Percentiles rank a stretch among this genome's conserved stretches.
These are phyloP conservation scores for Pyrus communis DNA, from an alignment of 306 rosid genomes.

Conservation along the genomic window DNA sequence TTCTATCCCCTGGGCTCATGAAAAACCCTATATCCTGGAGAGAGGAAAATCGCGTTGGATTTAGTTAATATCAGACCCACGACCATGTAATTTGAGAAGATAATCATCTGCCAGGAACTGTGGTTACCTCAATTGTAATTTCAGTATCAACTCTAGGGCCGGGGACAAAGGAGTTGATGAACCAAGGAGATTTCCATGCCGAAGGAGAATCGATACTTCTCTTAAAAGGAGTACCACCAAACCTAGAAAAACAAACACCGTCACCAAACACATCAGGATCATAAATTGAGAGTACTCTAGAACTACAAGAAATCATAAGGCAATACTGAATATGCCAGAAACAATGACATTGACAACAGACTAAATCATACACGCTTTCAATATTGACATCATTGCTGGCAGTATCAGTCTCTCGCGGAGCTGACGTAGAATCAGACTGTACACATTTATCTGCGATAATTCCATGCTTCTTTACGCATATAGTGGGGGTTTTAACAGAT, in stretches of 20 bases:
- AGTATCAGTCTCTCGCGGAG: conserved; percentile 36
- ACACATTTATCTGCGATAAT: conserved; percentile 31
- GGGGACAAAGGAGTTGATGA: conserved; percentile 58
- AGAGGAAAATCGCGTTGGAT: background rate
- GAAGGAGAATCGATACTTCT: conserved; percentile 96
- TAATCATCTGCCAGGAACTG: conserved; percentile 2
- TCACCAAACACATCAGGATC: conserved; percentile 21
- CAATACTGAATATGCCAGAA: background rate
- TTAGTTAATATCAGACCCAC: background rate
- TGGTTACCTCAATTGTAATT: conserved; percentile 81
- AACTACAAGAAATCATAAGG: background rate
- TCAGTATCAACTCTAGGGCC: conserved; percentile 78
- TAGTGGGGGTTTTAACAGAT: conserved; percentile 39
- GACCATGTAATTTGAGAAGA: background rate
- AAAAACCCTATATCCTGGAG: conserved; percentile 77
- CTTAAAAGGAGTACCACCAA: conserved; percentile 72
- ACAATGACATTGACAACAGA: background rate
- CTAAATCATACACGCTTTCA: conserved; percentile 66
- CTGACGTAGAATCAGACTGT: conserved; percentile 40
- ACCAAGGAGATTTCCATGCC: conserved; percentile 96
- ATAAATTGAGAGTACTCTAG: background rate
- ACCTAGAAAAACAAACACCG: conserved; percentile 43
- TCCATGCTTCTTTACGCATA: conserved; percentile 40
- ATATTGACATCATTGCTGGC: conserved; percentile 30
- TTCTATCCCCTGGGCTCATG: conserved; percentile 77